Evolutionary conservation across 257 asterid species (phyloP).

Genomic region (Scutellaria minor): DNA sequence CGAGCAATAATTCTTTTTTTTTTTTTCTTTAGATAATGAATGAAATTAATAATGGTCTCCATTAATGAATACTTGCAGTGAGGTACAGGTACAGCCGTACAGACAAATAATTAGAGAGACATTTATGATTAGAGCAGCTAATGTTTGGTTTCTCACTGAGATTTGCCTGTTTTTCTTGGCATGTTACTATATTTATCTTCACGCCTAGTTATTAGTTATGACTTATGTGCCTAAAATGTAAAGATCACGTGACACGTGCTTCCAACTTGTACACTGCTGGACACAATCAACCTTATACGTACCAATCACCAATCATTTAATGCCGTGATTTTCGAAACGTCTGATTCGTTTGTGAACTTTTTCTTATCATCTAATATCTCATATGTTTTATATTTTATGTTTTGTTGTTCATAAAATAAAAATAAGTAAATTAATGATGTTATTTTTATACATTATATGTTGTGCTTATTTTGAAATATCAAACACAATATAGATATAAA

Average conservation of each 20-base stretch:
- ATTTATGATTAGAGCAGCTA: slow-evolving; percentile 25
- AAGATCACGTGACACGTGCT: slow-evolving; percentile 10
- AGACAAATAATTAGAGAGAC: neutral
- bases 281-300: neutral
- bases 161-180: neutral
- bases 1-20: too few relatives aligned
- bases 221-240: slow-evolving; percentile 12
- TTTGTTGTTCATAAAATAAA: too few relatives aligned
- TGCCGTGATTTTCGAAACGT: too few relatives aligned
- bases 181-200: slow-evolving; percentile 27
- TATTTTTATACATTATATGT: too few relatives aligned
- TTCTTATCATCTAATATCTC: too few relatives aligned
- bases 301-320: too few relatives aligned
- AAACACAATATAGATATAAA: too few relatives aligned
- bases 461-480: too few relatives aligned
- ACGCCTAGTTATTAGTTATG: neutral
- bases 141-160: neutral
- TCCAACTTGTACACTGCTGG: neutral
- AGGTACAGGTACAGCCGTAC: slow-evolving; percentile 38
- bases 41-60: neutral
- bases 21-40: too few relatives aligned
- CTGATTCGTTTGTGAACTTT: too few relatives aligned
- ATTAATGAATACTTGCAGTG: neutral
- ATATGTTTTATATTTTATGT: too few relatives aligned
- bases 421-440: too few relatives aligned